phyloP scores from a whole-genome alignment of 176 grass and related monocot species.

The Carex parvula region DNA sequence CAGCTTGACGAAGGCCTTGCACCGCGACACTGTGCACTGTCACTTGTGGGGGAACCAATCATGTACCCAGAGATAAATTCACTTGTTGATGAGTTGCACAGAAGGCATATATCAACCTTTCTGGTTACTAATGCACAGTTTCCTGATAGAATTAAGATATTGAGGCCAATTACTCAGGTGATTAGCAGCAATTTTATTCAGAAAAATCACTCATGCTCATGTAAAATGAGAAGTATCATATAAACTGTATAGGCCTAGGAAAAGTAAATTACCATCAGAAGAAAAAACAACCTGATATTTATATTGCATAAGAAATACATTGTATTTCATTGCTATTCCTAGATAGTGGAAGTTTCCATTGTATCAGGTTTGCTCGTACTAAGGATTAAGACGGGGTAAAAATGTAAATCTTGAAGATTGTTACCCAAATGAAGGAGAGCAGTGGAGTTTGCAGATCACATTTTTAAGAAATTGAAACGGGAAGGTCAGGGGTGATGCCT shows the following conservation, averaged over 20 bases:
- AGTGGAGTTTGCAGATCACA: neutral
- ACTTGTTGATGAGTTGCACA: conserved; percentile 79
- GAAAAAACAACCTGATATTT: neutral
- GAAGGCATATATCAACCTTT: conserved; percentile 83
- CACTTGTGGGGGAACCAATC: conserved; percentile 95
- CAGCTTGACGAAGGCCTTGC: conserved; percentile 68
- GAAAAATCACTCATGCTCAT: neutral
- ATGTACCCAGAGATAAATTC: conserved; percentile 99
- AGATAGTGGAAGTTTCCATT: neutral
- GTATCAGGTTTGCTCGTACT: neutral
- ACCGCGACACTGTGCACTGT: conserved; percentile 90
- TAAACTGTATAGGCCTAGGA: neutral
- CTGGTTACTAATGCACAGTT: conserved; percentile 99
- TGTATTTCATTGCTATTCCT: neutral
- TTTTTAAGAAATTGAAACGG: conserved; percentile 24
- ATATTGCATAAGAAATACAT: neutral
- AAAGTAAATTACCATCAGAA: neutral
- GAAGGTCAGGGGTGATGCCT: neutral
- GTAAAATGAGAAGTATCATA: conserved; percentile 1
- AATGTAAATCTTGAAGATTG: too few relatives aligned
- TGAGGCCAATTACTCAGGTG: conserved; percentile 90
- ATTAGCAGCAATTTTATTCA: conserved; percentile 4
- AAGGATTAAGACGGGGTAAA: neutral
- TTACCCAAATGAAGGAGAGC: neutral
- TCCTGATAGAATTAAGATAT: conserved; percentile 73